These are phyloP conservation scores for Coemansia sp. DNA, from an alignment of 192 early-diverging fungal species.

Conservation along the genomic window DNA sequence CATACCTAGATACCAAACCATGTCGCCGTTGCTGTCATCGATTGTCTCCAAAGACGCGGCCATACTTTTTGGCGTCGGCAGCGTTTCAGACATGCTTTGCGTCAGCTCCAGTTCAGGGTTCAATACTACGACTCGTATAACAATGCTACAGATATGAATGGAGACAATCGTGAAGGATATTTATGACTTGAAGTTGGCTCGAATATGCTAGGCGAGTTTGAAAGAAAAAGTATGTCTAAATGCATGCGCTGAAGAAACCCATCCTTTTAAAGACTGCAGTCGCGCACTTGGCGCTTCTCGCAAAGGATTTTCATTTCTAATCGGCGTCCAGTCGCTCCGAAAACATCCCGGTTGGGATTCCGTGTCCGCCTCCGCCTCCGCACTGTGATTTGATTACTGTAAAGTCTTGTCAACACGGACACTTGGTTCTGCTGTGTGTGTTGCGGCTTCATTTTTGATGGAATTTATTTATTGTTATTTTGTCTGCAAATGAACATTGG, in stretches of 20 bases:
- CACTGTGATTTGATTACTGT: background rate
- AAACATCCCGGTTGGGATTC: background rate
- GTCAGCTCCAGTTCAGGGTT: background rate
- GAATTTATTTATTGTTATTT: background rate
- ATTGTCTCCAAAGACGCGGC: too few relatives aligned
- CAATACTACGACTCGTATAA: background rate
- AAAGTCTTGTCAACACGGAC: too few relatives aligned
- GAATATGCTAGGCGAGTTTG: too few relatives aligned
- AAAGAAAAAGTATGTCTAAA: background rate
- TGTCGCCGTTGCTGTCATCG: too few relatives aligned
- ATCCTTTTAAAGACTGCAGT: background rate
- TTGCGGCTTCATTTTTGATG: background rate
- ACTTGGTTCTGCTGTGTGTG: background rate
- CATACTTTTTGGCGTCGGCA: too few relatives aligned
- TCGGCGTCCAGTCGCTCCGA: background rate
- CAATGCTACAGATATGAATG: too few relatives aligned
- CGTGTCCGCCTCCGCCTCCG: background rate
- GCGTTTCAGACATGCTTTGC: too few relatives aligned
- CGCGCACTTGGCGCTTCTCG: background rate
- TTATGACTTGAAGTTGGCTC: too few relatives aligned
- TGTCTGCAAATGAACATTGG: conserved; percentile 33
- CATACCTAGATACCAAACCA: too few relatives aligned
- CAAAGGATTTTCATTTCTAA: background rate
- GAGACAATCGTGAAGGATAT: too few relatives aligned
- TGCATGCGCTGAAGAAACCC: background rate